Percentiles rank a stretch among this genome's conserved stretches.
phyloP scores from a whole-genome alignment of 2,329 filamentous ascomycete species.

The Fusarium musae region DNA sequence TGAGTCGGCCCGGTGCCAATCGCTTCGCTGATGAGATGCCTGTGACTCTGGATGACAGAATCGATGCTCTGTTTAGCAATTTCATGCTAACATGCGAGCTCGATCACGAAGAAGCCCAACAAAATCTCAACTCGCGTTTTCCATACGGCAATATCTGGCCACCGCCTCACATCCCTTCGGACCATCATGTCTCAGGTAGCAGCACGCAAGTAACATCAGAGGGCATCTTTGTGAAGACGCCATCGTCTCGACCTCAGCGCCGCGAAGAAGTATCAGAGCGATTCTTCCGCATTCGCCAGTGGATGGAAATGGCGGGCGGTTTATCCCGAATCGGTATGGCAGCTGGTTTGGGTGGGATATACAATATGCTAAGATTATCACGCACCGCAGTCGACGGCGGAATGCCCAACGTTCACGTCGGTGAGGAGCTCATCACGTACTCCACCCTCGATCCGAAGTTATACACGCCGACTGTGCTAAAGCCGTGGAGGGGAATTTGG shows the following conservation, averaged over 20 bases:
- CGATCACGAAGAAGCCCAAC: slow-evolving; percentile 49
- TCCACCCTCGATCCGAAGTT: slow-evolving; percentile 76
- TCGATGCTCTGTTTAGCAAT: slow-evolving; percentile 69
- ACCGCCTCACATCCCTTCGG: slow-evolving; percentile 74
- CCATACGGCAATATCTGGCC: slow-evolving; percentile 77
- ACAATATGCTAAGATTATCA: slow-evolving; percentile 30
- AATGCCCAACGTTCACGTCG: slow-evolving; percentile 59
- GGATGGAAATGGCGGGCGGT: slow-evolving; percentile 72
- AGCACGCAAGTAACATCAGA: slow-evolving; percentile 34
- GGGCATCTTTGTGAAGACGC: slow-evolving; percentile 40
- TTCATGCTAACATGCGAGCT: slow-evolving; percentile 73
- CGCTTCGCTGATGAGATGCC: slow-evolving; percentile 63
- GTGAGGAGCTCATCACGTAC: slow-evolving; percentile 70
- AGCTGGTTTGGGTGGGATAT: slow-evolving; percentile 33
- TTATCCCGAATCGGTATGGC: slow-evolving; percentile 46
- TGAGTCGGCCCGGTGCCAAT: slow-evolving; percentile 42
- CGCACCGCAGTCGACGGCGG: slow-evolving; percentile 21
- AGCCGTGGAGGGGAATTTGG: slow-evolving; percentile 92
- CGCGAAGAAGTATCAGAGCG: slow-evolving; percentile 72
- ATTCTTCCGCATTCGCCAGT: slow-evolving; percentile 79
- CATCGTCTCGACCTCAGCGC: slow-evolving; percentile 55
- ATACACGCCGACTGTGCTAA: slow-evolving; percentile 83
- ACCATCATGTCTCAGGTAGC: slow-evolving; percentile 59
- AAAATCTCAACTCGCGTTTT: slow-evolving; percentile 47
- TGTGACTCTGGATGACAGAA: slow-evolving; percentile 60